phyloP scores from a whole-genome alignment of 129 eudicot genomes.

The Artemisia tridentata region DNA sequence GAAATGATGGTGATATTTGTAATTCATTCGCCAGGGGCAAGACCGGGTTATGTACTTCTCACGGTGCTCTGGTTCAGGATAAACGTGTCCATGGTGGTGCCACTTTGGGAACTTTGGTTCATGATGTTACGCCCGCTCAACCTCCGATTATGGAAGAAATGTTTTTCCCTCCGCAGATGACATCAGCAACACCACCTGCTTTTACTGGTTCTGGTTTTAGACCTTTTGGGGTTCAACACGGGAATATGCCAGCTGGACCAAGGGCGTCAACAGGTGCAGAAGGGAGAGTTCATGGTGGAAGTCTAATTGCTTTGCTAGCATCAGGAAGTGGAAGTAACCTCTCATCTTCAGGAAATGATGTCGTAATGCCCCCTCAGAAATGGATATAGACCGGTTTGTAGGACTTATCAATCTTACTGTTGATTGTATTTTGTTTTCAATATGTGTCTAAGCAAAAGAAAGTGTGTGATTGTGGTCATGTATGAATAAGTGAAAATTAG shows the following conservation, averaged over 20 bases:
- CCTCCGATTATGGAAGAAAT: conserved; percentile 35
- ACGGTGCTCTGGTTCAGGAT: conserved; percentile 84
- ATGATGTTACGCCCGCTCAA: conserved; percentile 36
- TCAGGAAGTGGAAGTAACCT: conserved; percentile 39
- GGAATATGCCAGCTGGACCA: conserved; percentile 28
- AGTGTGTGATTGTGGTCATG: conserved; percentile 1
- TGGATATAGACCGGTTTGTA: conserved; percentile 46
- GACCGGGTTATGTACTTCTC: conserved; percentile 77
- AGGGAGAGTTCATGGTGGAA: conserved; percentile 95
- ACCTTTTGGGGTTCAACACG: conserved; percentile 22
- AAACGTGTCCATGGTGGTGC: conserved; percentile 95
- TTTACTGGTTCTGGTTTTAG: conserved; percentile 16
- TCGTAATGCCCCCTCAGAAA: conserved; percentile 37
- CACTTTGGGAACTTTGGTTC: conserved; percentile 63
- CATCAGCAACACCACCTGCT: conserved; percentile 17
- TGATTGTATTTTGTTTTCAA: conserved; percentile 8
- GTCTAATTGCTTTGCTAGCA: conserved; percentile 66
- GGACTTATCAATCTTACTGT: conserved; percentile 4
- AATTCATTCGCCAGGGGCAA: conserved; percentile 75
- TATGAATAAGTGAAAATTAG: conserved; percentile 31
- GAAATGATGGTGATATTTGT: conserved; percentile 51
- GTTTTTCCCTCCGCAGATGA: conserved; percentile 19
- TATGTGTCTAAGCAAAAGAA: conserved; percentile 11
- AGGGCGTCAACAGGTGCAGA: conserved; percentile 42
- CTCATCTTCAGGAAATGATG: conserved; percentile 40